Evolutionary conservation across 2,329 filamentous ascomycete species (phyloP).

Genomic region (Huntiella abstrusa): DNA sequence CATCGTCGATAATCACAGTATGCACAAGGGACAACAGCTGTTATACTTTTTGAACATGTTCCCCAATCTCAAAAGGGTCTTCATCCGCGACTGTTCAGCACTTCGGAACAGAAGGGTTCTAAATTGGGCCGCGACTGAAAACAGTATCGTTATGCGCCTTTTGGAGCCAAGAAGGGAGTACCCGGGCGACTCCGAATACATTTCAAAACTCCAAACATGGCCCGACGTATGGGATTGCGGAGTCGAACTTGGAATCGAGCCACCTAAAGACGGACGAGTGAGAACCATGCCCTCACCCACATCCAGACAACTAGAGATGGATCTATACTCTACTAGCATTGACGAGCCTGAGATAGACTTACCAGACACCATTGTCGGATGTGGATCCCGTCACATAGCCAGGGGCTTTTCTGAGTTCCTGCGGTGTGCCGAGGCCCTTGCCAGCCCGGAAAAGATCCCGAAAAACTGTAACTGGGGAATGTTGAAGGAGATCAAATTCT

Average conservation of each 20-base stretch:
- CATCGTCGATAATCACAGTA: no score
- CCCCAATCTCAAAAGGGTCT: slow-evolving; percentile 5
- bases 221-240: not conserved
- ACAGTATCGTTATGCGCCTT: slow-evolving; percentile 1
- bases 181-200: not conserved
- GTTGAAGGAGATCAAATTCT: slow-evolving; percentile 3
- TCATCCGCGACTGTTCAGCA: not conserved
- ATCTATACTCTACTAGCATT: not conserved
- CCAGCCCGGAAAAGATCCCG: no score
- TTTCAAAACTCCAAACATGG: not conserved
- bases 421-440: not conserved
- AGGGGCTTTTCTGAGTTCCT: not conserved
- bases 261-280: not conserved
- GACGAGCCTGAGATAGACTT: no score
- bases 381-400: slow-evolving; percentile 1
- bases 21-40: not conserved
- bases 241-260: not conserved
- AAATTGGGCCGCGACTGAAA: slow-evolving; percentile 1
- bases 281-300: not conserved
- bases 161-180: not conserved
- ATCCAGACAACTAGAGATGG: not conserved
- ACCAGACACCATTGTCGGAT: not conserved
- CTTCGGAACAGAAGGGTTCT: not conserved
- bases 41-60: slow-evolving; percentile 7
- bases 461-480: not conserved